A percentile compares a stretch with the other conserved stretches of the same genome.
phyloP scores from a whole-genome alignment of 2,329 filamentous ascomycete genomes.

The Botrytis squamosa region DNA sequence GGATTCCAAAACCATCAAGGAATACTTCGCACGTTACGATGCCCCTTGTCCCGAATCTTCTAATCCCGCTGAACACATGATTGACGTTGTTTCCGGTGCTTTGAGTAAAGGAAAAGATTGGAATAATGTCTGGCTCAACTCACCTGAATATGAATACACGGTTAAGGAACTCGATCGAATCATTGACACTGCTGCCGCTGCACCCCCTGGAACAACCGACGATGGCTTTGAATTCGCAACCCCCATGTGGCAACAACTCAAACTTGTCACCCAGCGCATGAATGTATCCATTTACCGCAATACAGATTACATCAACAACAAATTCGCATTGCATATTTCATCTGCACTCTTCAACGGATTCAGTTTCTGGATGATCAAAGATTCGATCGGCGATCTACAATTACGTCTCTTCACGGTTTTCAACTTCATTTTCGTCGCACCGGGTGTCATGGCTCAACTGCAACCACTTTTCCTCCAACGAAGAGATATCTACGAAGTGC shows the following conservation, averaged over 20 bases:
- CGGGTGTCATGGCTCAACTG: slow-evolving; percentile 57
- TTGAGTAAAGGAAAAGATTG: slow-evolving; percentile 59
- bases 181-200: slow-evolving; percentile 47
- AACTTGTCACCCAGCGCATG: slow-evolving; percentile 34
- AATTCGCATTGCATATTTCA: slow-evolving; percentile 51
- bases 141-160: slow-evolving; percentile 53
- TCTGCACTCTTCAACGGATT: slow-evolving; percentile 61
- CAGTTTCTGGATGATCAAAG: slow-evolving; percentile 58
- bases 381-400: slow-evolving; percentile 51
- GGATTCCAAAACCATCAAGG: slow-evolving; percentile 55
- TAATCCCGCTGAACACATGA: slow-evolving; percentile 48
- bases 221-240: slow-evolving; percentile 53
- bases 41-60: slow-evolving; percentile 44
- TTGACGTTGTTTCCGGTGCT: slow-evolving; percentile 48
- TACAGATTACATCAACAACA: slow-evolving; percentile 54
- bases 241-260: slow-evolving; percentile 48
- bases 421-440: slow-evolving; percentile 62
- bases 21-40: slow-evolving; percentile 58
- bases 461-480: slow-evolving; percentile 58
- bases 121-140: slow-evolving; percentile 65
- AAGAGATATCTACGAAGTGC: slow-evolving; percentile 56
- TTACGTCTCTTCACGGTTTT: slow-evolving; percentile 59
- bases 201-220: slow-evolving; percentile 38
- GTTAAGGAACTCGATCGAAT: slow-evolving; percentile 59
- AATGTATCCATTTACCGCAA: slow-evolving; percentile 61